Base-by-base conservation (phyloP, 805 yeast genomes). In the Saccharomycopsis sp. region DNA sequence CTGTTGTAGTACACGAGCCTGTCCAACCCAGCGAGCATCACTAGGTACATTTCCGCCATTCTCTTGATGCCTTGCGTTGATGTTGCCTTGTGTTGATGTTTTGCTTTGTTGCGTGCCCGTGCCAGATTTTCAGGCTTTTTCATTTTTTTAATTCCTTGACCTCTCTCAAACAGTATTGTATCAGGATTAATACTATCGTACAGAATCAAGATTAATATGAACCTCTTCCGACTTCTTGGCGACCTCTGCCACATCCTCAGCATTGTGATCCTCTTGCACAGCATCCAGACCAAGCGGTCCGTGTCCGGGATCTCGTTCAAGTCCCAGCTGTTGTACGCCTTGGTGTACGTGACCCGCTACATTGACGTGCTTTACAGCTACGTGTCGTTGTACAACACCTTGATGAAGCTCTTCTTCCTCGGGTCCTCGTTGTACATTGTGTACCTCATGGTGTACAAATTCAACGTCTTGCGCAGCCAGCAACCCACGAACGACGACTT, bases 231-330 rank as follows among this genome's bases (percentile, higher is more conserved):
- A 53, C 53, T 66, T 20, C 48, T 55, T 33, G 94, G 89, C 21
- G 98, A 92, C 56, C 54, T 85, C 41, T 75, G 92, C 35, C 98
- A 92, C 58, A 63, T 85, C 59, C 75, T 80, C 13, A 78, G 94
- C 52, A 83, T 85, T 37, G 64, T 83, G 45, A 72, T 92, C 41
- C 68, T 92, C 49, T 64, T 89, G 38, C 78, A 75, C 41, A 74
- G 86, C 30, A 85, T 92, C 51, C 70, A 66, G 39, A 55, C 63
- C 4, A 71, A 81, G 41, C 67, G 66, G 46, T 78, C 94, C 5
- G 77, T 82, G 35, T 73, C 76, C 22, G 98, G 98, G 33, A 72
- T 92, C 36, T 87, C 96, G 1, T 64, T 84, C 56, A 89, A 89
- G 63, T 84, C 97, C 0, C 97, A 92, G 58, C 64, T 73, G 1